Percentiles rank a stretch among this genome's conserved stretches.
Evolutionary conservation across 169 alveolate genomes (phyloP).

Genomic region (Plasmodium vinckei): DNA sequence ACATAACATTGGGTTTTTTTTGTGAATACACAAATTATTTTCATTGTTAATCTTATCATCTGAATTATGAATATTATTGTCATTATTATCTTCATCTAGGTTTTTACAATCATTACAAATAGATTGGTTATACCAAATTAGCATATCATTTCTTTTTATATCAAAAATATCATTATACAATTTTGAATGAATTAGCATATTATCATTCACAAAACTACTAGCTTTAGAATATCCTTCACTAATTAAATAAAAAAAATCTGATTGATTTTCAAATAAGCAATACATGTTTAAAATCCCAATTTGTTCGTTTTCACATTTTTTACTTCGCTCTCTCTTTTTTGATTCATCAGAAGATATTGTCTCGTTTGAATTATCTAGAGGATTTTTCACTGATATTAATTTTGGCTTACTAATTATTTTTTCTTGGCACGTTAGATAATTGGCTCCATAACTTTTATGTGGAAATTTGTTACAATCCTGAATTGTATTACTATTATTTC

Average conservation of each 20-base stretch:
- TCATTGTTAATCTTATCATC: not conserved
- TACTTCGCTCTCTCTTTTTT: not conserved
- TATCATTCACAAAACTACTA: slow-evolving; percentile 49
- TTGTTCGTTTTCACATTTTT: not conserved
- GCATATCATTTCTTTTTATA: slow-evolving; percentile 17
- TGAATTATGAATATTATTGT: not conserved
- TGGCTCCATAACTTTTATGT: no score
- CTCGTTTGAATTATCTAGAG: no score
- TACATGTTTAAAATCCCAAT: slow-evolving; percentile 46
- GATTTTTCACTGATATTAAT: no score
- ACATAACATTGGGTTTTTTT: slow-evolving; percentile 21
- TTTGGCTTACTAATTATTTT: no score
- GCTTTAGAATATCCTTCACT: slow-evolving; percentile 73
- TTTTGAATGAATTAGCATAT: slow-evolving; percentile 57
- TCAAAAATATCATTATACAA: slow-evolving; percentile 60
- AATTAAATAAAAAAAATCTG: slow-evolving; percentile 37
- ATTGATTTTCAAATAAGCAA: slow-evolving; percentile 66
- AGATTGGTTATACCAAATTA: not conserved
- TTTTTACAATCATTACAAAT: not conserved
- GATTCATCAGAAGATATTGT: not conserved
- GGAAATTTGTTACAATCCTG: no score
- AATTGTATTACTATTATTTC: no score
- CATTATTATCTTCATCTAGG: not conserved
- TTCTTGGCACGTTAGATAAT: no score
- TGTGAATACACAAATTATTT: slow-evolving; percentile 27